Base-by-base conservation (phyloP, 1,284 basidiomycete genomes). In the Ustilago vetiveriae region DNA sequence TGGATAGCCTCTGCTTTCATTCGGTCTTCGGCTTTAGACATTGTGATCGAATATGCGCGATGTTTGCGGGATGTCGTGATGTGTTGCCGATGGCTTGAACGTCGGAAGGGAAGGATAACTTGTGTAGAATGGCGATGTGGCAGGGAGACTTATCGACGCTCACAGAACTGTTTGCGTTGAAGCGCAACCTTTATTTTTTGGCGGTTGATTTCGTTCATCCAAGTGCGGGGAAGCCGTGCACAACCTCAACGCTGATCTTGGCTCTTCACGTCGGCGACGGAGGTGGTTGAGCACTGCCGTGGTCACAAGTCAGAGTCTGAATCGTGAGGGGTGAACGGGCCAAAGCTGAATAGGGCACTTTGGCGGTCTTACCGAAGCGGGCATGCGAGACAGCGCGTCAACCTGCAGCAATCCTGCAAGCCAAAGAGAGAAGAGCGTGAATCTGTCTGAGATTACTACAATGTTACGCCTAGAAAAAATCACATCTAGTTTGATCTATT, bases 1-100 rank as follows among this genome's bases (percentile, higher is more conserved):
- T 74, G 57, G 38, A 40, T 50, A 13, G 77, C 74, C 52, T 75
- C 68, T n/a, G 45, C 55, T 36, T 59, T 55, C 55, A 69, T 69
- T 27, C 58, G 59, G 5, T 64, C 52, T 36, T 68, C 58, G 37
- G 62, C 33, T 38, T 57, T 64, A 37, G 40, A 49, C 47, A 49
- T 49, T 23, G n/a, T 24, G 19, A 14, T 47, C 45, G 33, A 10
- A 9, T 27, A 10, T 14, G 19, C 26, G 45, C 52, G 50, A 6
- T 40, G 42, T 10, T 40, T 29, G 11, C 6, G 23, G 32, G 24
- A 26, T 39, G 23, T 17, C n/a, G 45, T 17, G 21, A 19, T 27
- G 6, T 22, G 16, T 30, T 11, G 26, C 19, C 4, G n/a, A 50
- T 33, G 48, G 17, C n/a, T n/a, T n/a, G n/a, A n/a, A 39, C 19